Base-by-base conservation (phyloP, 257 asterid species). In the Datura wrightii region DNA sequence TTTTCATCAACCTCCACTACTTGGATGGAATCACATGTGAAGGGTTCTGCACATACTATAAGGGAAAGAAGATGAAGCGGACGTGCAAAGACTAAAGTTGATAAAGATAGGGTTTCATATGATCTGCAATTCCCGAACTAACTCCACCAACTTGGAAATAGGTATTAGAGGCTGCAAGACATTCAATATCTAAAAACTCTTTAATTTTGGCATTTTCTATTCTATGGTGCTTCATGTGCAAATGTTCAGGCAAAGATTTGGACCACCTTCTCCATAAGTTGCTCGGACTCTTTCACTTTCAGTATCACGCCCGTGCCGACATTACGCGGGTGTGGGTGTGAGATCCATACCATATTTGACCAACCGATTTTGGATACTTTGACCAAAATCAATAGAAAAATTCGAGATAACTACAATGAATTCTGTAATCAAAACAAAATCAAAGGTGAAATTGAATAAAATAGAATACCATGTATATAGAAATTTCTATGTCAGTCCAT, bases 171-270 rank as follows among this genome's bases (percentile, higher is more conserved):
- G 2, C 46, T 6, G 46, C 8, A n/a, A 65, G 19, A 65, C 46
- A 34, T 36, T 34, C 46, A 65, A 65, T 36, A 36, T 65, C 42
- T 18, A 42, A 39, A 16, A 42, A 42, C 79, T 70, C 37, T 41
- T 42, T 42, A 48, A 42, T 18, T 42, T 70, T 70, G 79, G 9
- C 55, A 18, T 42, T 42, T 59, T 70, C 55, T 42, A 70, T 42
- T 70, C 15, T 70, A 18, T 18, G 55, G 52, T 11, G 36, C 79
- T 70, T n/a, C 14, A 70, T 70, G 54, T 9, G 55, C 1, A 70
- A 70, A 70, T 42, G 55, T 70, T 70, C 8, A 70, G 37, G 36
- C 79, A 10, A 16, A 69, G 79, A 42, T 42, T 54, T 42, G 79
- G 11, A 70, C 55, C 37, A 70, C 79, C 55, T 4, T 9, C 37